These are phyloP conservation scores for Phytomonas sp. DNA, from an alignment of 208 protist species.

Conservation along the genomic window DNA sequence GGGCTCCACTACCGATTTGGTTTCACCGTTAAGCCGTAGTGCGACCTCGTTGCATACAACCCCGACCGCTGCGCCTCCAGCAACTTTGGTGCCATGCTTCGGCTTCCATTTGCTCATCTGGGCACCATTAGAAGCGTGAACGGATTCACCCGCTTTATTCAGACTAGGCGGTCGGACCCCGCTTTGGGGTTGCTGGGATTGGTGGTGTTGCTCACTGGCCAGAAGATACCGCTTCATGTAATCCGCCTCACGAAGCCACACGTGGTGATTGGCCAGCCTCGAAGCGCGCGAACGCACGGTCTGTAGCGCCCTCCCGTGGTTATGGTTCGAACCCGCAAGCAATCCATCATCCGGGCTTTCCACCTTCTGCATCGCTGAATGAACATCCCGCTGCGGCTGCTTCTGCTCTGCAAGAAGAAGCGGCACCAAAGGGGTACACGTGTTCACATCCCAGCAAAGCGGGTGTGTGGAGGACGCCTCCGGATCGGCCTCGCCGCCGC, in stretches of 20 bases:
- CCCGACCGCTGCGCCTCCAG: slow-evolving; percentile 37
- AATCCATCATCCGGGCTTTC: background rate
- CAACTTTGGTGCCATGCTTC: slow-evolving; percentile 47
- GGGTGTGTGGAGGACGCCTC: slow-evolving; percentile 19
- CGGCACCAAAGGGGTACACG: slow-evolving; percentile 16
- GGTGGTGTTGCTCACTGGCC: background rate
- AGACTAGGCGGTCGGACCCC: background rate
- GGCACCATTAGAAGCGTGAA: background rate
- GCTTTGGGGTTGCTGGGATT: background rate
- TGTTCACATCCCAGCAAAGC: slow-evolving; percentile 42
- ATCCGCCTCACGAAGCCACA: slow-evolving; percentile 32
- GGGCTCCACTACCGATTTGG: background rate
- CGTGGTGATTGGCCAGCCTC: slow-evolving; percentile 50
- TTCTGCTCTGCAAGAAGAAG: slow-evolving; percentile 4
- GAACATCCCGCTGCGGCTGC: background rate
- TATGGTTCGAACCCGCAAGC: background rate
- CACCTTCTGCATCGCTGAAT: background rate
- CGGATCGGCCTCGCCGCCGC: background rate
- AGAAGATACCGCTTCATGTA: slow-evolving; percentile 13
- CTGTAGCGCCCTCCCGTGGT: background rate
- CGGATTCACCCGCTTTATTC: background rate
- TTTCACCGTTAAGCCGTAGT: background rate
- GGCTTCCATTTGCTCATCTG: slow-evolving; percentile 47
- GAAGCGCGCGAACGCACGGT: slow-evolving; percentile 29
- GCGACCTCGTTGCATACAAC: slow-evolving; percentile 50